These are phyloP conservation scores for Neoboletus brunneissimus DNA, from an alignment of 768 basidiomycete species.

Conservation along the genomic window DNA sequence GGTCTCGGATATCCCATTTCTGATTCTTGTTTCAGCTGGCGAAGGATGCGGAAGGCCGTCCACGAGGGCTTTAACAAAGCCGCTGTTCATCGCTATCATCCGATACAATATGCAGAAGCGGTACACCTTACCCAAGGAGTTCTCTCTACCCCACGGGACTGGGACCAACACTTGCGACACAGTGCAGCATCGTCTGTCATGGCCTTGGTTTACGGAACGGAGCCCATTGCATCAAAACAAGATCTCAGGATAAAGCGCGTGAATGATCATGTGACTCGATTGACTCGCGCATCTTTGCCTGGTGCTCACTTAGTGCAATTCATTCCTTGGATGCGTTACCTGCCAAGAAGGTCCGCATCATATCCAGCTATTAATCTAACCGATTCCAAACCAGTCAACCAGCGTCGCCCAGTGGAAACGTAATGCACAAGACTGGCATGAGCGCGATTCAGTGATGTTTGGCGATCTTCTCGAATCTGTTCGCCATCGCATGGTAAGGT, in stretches of 20 bases:
- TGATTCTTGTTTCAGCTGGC: background rate
- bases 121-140: background rate
- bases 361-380: background rate
- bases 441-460: background rate
- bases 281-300: background rate
- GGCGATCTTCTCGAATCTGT: background rate
- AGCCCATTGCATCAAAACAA: background rate
- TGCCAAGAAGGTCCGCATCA: background rate
- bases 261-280: background rate
- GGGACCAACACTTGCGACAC: background rate
- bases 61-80: background rate
- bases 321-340: background rate
- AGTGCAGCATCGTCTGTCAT: background rate
- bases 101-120: background rate
- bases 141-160: background rate
- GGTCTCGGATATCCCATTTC: background rate
- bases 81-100: background rate
- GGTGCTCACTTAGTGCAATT: background rate
- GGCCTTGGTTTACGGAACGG: background rate
- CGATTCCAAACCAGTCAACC: background rate
- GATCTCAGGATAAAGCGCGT: background rate
- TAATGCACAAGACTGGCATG: background rate
- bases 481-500: background rate
- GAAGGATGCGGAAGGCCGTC: background rate
- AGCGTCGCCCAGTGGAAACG: background rate